phyloP scores from a whole-genome alignment of 345 rosid species.

The Rhodamnia rubescens region DNA sequence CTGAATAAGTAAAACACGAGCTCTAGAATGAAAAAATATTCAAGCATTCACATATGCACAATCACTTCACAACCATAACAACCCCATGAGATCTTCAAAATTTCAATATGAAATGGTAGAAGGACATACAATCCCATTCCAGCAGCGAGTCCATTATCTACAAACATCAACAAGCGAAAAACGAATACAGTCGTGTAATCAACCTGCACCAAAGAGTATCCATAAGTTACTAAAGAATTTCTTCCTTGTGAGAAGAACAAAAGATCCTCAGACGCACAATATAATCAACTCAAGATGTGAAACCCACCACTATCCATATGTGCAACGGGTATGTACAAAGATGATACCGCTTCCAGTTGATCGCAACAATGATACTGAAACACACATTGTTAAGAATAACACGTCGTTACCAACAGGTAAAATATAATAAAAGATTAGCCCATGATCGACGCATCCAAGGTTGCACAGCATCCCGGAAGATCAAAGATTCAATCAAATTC shows the following conservation, averaged over 20 bases:
- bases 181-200: conserved; percentile 82
- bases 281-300: not conserved
- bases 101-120: not conserved
- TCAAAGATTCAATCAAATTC: not conserved
- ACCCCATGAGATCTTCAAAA: not conserved
- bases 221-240: not conserved
- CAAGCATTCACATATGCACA: not conserved
- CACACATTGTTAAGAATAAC: conserved; percentile 13
- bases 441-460: not conserved
- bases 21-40: not conserved
- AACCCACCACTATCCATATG: conserved; percentile 95
- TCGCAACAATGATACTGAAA: conserved; percentile 69
- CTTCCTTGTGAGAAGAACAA: not conserved
- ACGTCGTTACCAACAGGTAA: not conserved
- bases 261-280: not conserved
- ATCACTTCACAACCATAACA: not conserved
- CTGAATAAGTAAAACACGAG: not conserved
- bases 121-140: conserved; percentile 94
- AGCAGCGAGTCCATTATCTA: conserved; percentile 88
- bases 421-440: not conserved
- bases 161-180: conserved; percentile 90
- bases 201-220: conserved; percentile 43
- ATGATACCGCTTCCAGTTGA: conserved; percentile 81
- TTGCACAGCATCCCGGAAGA: not conserved
- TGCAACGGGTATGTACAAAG: conserved; percentile 77